These are phyloP conservation scores for Bathelium albidoporum DNA, from an alignment of 495 filamentous ascomycete species.

Conservation along the genomic window DNA sequence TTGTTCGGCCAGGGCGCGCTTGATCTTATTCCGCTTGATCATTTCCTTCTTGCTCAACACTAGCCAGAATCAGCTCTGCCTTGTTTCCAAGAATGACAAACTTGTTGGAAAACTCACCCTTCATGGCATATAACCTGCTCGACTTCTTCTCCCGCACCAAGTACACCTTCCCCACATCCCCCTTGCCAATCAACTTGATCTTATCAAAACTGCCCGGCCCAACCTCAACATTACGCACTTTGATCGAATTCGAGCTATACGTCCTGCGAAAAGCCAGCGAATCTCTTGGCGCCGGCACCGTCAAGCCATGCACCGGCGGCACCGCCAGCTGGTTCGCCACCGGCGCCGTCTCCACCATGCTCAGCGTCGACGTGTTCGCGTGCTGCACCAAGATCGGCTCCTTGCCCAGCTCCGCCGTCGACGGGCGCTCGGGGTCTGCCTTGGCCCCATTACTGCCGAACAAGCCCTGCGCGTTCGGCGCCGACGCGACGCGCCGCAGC, in stretches of 20 bases:
- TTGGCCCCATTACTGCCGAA: conserved; percentile 58
- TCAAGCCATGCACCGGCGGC: conserved; percentile 24
- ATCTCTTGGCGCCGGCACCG: conserved; percentile 39
- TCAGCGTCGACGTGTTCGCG: conserved; percentile 43
- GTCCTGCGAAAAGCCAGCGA: conserved; percentile 77
- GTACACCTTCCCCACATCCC: conserved; percentile 97
- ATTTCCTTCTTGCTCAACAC: conserved; percentile 99
- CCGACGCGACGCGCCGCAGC: conserved; percentile 84
- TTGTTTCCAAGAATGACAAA: conserved; percentile 15
- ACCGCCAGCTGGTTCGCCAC: conserved; percentile 12
- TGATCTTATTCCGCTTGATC: conserved; percentile 99
- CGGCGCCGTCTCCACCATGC: conserved; percentile 43
- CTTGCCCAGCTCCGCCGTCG: conserved; percentile 69
- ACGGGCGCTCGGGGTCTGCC: conserved; percentile 56
- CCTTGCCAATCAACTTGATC: conserved; percentile 98
- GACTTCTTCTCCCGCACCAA: conserved; percentile 97
- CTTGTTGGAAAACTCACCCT: conserved; percentile 49
- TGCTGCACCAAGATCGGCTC: conserved; percentile 58
- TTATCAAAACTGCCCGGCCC: conserved; percentile 95
- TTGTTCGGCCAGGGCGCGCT: conserved; percentile 92
- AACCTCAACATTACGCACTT: conserved; percentile 93
- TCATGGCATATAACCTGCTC: conserved; percentile 92
- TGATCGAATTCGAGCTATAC: conserved; percentile 98
- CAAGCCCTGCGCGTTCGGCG: conserved; percentile 91
- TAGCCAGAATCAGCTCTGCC: conserved; percentile 38